phyloP scores from a whole-genome alignment of 2,329 filamentous ascomycete genomes.

The Amauroascus niger region DNA sequence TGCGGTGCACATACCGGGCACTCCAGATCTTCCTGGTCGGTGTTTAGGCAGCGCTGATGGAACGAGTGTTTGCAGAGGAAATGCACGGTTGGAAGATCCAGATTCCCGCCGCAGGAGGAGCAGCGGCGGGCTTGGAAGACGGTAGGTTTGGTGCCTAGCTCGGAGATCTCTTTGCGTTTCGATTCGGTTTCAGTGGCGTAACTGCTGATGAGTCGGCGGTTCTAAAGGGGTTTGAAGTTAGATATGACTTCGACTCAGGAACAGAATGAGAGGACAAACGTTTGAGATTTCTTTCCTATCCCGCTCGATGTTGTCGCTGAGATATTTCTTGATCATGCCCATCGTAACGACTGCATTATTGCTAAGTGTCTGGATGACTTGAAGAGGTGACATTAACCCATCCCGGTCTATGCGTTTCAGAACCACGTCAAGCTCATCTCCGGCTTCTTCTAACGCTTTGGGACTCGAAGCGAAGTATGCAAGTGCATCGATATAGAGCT shows the following conservation, averaged over 20 bases:
- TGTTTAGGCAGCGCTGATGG: constrained; percentile 79
- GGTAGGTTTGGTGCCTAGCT: constrained; percentile 67
- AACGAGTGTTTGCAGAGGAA: constrained; percentile 97
- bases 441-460: constrained; percentile 72
- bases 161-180: constrained; percentile 67
- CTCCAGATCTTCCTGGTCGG: constrained; percentile 56
- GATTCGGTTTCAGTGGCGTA: constrained; percentile 75
- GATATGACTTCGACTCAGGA: neutral
- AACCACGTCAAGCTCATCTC: constrained; percentile 70
- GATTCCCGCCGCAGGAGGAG: constrained; percentile 62
- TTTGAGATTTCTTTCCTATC: constrained; percentile 75
- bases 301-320: constrained; percentile 76
- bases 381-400: constrained; percentile 85
- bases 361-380: constrained; percentile 87
- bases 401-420: constrained; percentile 81
- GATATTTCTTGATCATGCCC: constrained; percentile 92
- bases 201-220: constrained; percentile 69
- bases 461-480: constrained; percentile 86
- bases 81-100: constrained; percentile 85
- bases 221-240: constrained; percentile 35
- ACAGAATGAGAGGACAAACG: constrained; percentile 24
- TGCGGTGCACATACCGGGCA: constrained; percentile 77
- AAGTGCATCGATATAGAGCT: constrained; percentile 83
- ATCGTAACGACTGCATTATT: constrained; percentile 80
- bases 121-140: constrained; percentile 89